These are phyloP conservation scores for Saturnispora dispora DNA, from an alignment of 805 yeast genomes.

Conservation along the genomic window DNA sequence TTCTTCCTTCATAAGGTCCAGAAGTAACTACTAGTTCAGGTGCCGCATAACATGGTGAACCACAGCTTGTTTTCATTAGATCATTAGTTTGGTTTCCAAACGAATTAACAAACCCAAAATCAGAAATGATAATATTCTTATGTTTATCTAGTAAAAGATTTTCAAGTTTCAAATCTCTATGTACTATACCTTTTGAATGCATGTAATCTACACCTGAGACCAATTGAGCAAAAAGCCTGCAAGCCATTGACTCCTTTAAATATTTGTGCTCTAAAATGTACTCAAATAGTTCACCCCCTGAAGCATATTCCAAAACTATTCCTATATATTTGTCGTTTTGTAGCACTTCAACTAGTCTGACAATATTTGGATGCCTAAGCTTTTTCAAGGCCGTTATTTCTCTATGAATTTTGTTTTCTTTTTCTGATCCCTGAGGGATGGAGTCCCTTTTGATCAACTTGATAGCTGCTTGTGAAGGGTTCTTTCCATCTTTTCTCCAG, in stretches of 20 bases:
- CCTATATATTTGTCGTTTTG: conserved; percentile 94
- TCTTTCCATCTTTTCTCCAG: conserved; percentile 79
- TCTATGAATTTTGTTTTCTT: conserved; percentile 82
- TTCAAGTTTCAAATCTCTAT: conserved; percentile 69
- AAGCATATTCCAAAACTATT: conserved; percentile 90
- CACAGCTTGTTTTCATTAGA: conserved; percentile 90
- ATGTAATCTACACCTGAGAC: conserved; percentile 89
- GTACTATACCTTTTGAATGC: conserved; percentile 74
- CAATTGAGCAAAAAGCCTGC: conserved; percentile 83
- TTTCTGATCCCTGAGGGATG: conserved; percentile 76
- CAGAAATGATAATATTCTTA: conserved; percentile 78
- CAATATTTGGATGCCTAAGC: conserved; percentile 88
- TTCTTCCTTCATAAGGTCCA: conserved; percentile 81
- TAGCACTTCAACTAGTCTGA: conserved; percentile 81
- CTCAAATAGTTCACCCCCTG: conserved; percentile 95
- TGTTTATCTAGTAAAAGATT: conserved; percentile 74
- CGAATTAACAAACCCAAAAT: conserved; percentile 92
- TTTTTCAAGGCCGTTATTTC: conserved; percentile 87
- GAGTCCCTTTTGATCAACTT: conserved; percentile 84
- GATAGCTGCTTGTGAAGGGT: conserved; percentile 83
- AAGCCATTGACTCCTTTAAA: conserved; percentile 79
- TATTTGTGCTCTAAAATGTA: conserved; percentile 80
- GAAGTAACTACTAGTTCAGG: conserved; percentile 90
- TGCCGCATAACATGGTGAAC: conserved; percentile 98
- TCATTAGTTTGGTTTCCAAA: conserved; percentile 50